Percentiles rank a stretch among this genome's conserved stretches.
These are phyloP conservation scores for Neoconidiobolus thromboides DNA, from an alignment of 371 early-diverging fungal genomes.

Conservation along the genomic window DNA sequence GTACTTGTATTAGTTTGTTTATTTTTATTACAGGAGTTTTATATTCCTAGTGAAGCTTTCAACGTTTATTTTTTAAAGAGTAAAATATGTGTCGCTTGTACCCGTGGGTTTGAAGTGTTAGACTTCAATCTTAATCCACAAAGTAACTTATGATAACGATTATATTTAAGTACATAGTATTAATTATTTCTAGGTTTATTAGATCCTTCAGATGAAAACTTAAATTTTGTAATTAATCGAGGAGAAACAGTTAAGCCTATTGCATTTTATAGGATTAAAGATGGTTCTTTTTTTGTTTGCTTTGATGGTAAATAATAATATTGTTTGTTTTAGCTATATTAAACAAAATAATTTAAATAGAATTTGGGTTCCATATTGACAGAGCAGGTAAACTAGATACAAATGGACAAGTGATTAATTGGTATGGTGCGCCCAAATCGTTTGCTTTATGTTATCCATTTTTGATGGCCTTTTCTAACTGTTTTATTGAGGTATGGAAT, in stretches of 20 bases:
- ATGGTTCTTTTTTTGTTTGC: conserved; percentile 69
- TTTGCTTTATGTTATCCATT: conserved; percentile 61
- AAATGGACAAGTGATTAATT: conserved; percentile 49
- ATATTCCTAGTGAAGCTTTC: conserved; percentile 64
- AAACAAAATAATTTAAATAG: conserved; percentile 13
- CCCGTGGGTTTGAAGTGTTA: conserved; percentile 80
- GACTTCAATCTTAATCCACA: conserved; percentile 65
- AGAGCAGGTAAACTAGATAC: conserved; percentile 55
- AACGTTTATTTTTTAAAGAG: conserved; percentile 61
- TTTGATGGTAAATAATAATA: conserved; percentile 31
- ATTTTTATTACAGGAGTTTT: conserved; percentile 45
- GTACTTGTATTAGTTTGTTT: conserved; percentile 23
- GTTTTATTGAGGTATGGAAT: conserved; percentile 78
- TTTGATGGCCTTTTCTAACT: conserved; percentile 67
- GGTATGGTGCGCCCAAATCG: conserved; percentile 51
- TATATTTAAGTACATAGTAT: background rate
- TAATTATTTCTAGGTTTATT: conserved; percentile 18
- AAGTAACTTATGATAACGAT: background rate
- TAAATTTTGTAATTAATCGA: conserved; percentile 55
- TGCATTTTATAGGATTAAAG: conserved; percentile 54
- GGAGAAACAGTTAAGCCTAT: conserved; percentile 52
- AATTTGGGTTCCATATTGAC: conserved; percentile 78
- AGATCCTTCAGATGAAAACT: conserved; percentile 58
- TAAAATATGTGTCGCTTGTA: conserved; percentile 67
- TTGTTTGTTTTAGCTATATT: background rate